Conservation (phyloP, 768 basidiomycete genomes). For the Coprinopsis strossmayeri region DNA sequence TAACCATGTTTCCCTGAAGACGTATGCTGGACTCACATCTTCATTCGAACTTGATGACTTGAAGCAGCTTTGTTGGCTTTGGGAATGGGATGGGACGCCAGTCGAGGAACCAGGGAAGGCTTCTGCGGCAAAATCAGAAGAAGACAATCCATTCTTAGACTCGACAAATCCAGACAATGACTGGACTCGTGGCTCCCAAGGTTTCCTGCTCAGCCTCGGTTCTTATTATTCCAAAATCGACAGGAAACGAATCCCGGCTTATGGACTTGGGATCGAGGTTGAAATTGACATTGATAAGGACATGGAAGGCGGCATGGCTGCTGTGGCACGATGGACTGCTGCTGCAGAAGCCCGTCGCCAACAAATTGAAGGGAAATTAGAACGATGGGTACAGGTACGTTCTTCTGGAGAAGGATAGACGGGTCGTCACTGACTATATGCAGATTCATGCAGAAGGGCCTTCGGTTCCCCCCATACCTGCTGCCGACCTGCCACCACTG, state of each 20-base stretch:
- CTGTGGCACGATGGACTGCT: slow-evolving; percentile 83
- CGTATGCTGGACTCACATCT: slow-evolving; percentile 60
- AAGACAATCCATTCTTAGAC: slow-evolving; percentile 69
- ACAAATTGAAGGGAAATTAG: slow-evolving; percentile 52
- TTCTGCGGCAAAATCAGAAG: slow-evolving; percentile 28
- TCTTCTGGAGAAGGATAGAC: neutral
- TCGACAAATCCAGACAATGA: slow-evolving; percentile 40
- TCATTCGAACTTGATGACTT: slow-evolving; percentile 66
- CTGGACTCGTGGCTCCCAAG: slow-evolving; percentile 80
- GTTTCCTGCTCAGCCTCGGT: slow-evolving; percentile 64
- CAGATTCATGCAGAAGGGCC: slow-evolving; percentile 46
- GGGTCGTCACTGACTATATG: too few species aligned
- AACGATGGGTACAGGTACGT: slow-evolving; percentile 58
- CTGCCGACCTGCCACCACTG: slow-evolving; percentile 61
- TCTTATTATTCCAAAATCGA: slow-evolving; percentile 65
- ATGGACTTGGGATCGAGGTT: slow-evolving; percentile 83
- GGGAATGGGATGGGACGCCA: slow-evolving; percentile 74
- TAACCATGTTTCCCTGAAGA: slow-evolving; percentile 65
- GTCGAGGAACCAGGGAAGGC: slow-evolving; percentile 19
- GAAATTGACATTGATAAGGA: slow-evolving; percentile 80
- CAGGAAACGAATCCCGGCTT: slow-evolving; percentile 67
- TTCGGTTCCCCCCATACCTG: slow-evolving; percentile 52
- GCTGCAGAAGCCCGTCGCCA: slow-evolving; percentile 54
- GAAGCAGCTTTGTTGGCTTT: slow-evolving; percentile 75
- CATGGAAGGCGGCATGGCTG: slow-evolving; percentile 80